Conservation (phyloP, 1,284 basidiomycete species). For the Rhizoctonia solani region DNA sequence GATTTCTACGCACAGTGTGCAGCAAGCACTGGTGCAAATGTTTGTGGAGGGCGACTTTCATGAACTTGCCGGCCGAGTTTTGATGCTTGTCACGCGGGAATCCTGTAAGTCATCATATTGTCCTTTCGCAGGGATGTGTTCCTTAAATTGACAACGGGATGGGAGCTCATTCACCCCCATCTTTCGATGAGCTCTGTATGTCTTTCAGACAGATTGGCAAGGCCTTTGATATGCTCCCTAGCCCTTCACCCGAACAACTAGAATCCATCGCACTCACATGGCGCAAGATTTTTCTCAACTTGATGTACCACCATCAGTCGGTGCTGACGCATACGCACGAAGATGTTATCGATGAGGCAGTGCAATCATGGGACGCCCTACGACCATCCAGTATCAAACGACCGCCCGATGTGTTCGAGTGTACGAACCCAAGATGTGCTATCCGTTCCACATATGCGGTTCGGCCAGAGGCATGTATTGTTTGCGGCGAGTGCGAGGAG, state of each 20-base stretch:
- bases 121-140: neutral
- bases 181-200: neutral
- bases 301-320: neutral
- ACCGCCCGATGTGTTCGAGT: neutral
- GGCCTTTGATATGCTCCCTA: neutral
- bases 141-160: neutral
- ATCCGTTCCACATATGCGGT: neutral
- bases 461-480: neutral
- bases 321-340: neutral
- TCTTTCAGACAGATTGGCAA: neutral
- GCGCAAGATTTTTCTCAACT: neutral
- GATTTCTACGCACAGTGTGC: neutral
- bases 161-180: neutral
- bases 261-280: neutral
- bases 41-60: neutral
- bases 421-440: slow-evolving; percentile 21
- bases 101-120: neutral
- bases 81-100: neutral
- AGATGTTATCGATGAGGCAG: neutral
- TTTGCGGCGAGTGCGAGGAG: neutral
- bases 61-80: neutral
- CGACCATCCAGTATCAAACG: neutral
- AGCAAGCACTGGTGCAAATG: neutral
- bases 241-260: neutral
- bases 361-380: neutral